phyloP scores from a whole-genome alignment of 768 basidiomycete species.

The Tubosaeta sp. region DNA sequence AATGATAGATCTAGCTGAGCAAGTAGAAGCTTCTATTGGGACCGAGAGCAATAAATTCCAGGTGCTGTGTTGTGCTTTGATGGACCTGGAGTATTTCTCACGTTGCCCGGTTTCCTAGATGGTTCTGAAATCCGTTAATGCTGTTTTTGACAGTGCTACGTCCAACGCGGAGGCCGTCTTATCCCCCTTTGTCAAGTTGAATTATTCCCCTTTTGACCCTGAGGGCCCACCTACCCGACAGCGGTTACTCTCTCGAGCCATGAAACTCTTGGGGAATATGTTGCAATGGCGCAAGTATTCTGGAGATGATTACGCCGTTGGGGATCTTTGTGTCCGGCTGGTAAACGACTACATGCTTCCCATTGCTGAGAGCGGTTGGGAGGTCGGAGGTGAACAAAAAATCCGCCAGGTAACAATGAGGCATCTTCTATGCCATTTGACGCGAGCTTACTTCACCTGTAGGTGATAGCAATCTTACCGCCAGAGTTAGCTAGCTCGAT shows the following conservation, averaged over 20 bases:
- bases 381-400: conserved; percentile 74
- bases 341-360: conserved; percentile 58
- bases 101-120: conserved; percentile 35
- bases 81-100: conserved; percentile 9
- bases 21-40: conserved; percentile 74
- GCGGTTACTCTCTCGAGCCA: conserved; percentile 60
- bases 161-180: conserved; percentile 47
- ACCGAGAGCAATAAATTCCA: conserved; percentile 58
- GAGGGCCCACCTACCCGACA: conserved; percentile 66
- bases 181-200: conserved; percentile 43
- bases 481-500: conserved; percentile 23
- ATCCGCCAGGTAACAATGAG: conserved; percentile 49
- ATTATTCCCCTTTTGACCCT: conserved; percentile 63
- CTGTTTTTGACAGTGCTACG: conserved; percentile 53
- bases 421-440: not conserved
- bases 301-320: conserved; percentile 56
- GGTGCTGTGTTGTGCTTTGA: conserved; percentile 33
- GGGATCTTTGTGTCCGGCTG: conserved; percentile 49
- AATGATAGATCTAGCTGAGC: conserved; percentile 71
- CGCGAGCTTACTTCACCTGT: conserved; percentile 3
- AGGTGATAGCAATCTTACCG: conserved; percentile 25
- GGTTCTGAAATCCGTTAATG: conserved; percentile 51
- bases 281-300: conserved; percentile 73
- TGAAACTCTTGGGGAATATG: conserved; percentile 73
- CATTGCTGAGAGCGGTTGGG: conserved; percentile 77